Evolutionary conservation across 2,329 filamentous ascomycete species (phyloP).

Genomic region (Hymenoscyphus occultus): DNA sequence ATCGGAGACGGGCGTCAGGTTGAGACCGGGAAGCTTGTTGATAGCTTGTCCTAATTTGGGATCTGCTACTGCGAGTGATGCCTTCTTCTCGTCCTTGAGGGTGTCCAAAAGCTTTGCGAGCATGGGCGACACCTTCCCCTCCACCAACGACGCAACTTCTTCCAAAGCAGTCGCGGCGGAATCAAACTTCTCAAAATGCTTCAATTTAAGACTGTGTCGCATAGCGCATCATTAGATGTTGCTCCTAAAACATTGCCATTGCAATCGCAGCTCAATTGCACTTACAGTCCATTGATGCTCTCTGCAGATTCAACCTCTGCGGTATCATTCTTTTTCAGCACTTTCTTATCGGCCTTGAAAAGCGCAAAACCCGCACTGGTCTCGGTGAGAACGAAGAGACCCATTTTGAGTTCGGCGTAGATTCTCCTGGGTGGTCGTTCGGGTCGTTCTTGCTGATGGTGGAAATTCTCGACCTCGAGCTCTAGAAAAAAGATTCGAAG

Average conservation of each 20-base stretch:
- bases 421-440: slow-evolving; percentile 10
- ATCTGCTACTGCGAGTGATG: slow-evolving; percentile 89
- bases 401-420: slow-evolving; percentile 55
- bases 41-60: slow-evolving; percentile 89
- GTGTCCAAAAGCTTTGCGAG: slow-evolving; percentile 78
- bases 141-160: slow-evolving; percentile 82
- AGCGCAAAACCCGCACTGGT: slow-evolving; percentile 87
- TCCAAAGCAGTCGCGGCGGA: slow-evolving; percentile 86
- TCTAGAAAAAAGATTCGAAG: slow-evolving; percentile 25
- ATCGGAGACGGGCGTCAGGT: slow-evolving; percentile 80
- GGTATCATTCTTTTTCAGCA: slow-evolving; percentile 81
- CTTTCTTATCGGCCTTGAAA: slow-evolving; percentile 99
- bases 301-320: slow-evolving; percentile 76
- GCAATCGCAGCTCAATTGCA: slow-evolving; percentile 33
- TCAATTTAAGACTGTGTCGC: slow-evolving; percentile 74
- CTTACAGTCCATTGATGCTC: slow-evolving; percentile 81
- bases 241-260: slow-evolving; percentile 10
- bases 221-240: slow-evolving; percentile 22
- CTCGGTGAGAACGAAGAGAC: slow-evolving; percentile 89
- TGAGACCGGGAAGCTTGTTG: slow-evolving; percentile 83
- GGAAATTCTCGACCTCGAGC: slow-evolving; percentile 15
- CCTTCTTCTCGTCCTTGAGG: slow-evolving; percentile 97
- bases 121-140: slow-evolving; percentile 92
- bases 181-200: slow-evolving; percentile 97
- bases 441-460: slow-evolving; percentile 12